A percentile compares a stretch with the other conserved stretches of the same genome.
These are phyloP conservation scores for Pseudogymnoascus sp. DNA, from an alignment of 2,329 filamentous ascomycete genomes.

Conservation along the genomic window DNA sequence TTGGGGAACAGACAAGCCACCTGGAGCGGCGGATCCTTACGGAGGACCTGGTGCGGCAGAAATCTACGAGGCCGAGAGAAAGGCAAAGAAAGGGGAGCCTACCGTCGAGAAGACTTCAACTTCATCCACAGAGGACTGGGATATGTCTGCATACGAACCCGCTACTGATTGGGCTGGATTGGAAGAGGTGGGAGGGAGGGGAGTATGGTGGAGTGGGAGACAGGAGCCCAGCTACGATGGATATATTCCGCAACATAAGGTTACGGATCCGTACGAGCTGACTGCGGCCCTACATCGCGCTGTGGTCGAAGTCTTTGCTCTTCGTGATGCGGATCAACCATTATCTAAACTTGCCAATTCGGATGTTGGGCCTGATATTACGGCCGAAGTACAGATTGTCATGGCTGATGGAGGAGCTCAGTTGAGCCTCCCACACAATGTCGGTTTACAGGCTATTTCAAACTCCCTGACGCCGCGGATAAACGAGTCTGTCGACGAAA, in stretches of 20 bases:
- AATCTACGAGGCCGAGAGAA: constrained; percentile 24
- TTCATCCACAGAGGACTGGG: background rate
- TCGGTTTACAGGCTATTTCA: constrained; percentile 17
- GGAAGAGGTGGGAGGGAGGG: constrained; percentile 42
- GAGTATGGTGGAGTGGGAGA: constrained; percentile 30
- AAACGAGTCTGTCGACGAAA: background rate
- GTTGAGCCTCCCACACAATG: constrained; percentile 20
- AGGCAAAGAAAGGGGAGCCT: constrained; percentile 14
- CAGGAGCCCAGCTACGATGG: constrained; percentile 30
- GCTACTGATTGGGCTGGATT: constrained; percentile 44
- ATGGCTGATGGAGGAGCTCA: constrained; percentile 14
- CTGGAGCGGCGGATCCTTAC: constrained; percentile 40
- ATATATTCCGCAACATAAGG: constrained; percentile 32
- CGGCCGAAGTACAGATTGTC: constrained; percentile 23
- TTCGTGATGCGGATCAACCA: constrained; percentile 36
- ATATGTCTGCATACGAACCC: constrained; percentile 32
- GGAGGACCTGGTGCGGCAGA: constrained; percentile 27
- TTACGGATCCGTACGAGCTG: constrained; percentile 30
- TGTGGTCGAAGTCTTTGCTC: constrained; percentile 45
- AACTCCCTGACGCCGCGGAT: constrained; percentile 1
- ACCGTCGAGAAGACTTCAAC: background rate
- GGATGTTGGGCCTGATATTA: constrained; percentile 17
- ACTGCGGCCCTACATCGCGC: constrained; percentile 43
- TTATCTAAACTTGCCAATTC: constrained; percentile 18
- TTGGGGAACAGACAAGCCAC: constrained; percentile 42